phyloP scores from a whole-genome alignment of 768 basidiomycete genomes.

The Boletus rubroflammeus region DNA sequence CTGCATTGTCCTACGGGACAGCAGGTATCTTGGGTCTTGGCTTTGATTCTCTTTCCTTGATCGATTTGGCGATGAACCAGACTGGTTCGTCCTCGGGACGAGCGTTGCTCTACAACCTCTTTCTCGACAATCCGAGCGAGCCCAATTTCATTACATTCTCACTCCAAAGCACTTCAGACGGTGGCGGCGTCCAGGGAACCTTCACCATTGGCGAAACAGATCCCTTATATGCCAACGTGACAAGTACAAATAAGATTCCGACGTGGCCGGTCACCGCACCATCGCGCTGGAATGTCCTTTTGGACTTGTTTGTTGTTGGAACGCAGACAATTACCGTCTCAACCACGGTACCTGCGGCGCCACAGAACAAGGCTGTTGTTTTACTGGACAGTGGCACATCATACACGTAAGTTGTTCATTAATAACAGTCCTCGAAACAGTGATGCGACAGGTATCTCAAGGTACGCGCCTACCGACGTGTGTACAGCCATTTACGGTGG shows the following conservation, averaged over 20 bases:
- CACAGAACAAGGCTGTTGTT: conserved; percentile 67
- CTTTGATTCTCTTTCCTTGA: conserved; percentile 70
- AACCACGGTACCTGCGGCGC: conserved; percentile 53
- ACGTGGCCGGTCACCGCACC: conserved; percentile 71
- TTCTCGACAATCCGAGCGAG: conserved; percentile 59
- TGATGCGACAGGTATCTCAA: conserved; percentile 27
- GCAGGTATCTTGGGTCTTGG: conserved; percentile 73
- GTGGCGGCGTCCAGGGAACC: conserved; percentile 57
- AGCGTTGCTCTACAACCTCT: conserved; percentile 72
- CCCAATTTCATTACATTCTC: conserved; percentile 83
- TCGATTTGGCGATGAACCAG: conserved; percentile 58
- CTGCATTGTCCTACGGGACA: conserved; percentile 68
- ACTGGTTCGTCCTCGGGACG: conserved; percentile 60
- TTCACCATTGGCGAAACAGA: conserved; percentile 77
- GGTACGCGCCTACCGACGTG: conserved; percentile 66
- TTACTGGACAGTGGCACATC: conserved; percentile 82
- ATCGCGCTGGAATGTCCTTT: conserved; percentile 69
- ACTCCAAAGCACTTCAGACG: conserved; percentile 56
- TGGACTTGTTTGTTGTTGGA: conserved; percentile 70
- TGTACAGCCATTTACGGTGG: conserved; percentile 67
- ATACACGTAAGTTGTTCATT: conserved; percentile 53
- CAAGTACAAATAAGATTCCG: conserved; percentile 54
- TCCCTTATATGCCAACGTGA: conserved; percentile 55
- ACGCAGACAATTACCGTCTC: conserved; percentile 48
- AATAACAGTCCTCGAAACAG: neutral